Evolutionary conservation across 2,329 filamentous ascomycete genomes (phyloP).

Genomic region (Apiospora aurea): DNA sequence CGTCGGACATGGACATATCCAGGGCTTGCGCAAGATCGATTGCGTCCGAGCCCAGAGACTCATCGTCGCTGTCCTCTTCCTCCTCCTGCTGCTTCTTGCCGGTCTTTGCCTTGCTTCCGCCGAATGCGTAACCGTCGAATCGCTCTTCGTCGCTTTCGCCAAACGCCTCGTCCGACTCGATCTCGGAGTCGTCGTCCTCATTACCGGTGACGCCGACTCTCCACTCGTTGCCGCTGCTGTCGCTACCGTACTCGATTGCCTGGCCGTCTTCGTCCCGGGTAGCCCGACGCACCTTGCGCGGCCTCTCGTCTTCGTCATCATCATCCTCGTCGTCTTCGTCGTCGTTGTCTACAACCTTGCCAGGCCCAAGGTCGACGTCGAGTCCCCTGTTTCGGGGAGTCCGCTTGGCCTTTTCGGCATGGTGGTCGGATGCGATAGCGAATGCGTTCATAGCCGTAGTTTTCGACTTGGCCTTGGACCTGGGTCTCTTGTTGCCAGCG

Average conservation of each 20-base stretch:
- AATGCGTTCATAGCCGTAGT: conserved; percentile 64
- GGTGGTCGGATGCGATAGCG: conserved; percentile 61
- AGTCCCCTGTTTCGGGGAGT: conserved; percentile 60
- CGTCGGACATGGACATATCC: conserved; percentile 54
- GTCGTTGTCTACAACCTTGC: conserved; percentile 53
- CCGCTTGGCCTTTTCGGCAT: conserved; percentile 54
- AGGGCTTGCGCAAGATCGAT: conserved; percentile 65
- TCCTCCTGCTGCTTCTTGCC: conserved; percentile 63
- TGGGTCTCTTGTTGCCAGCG: conserved; percentile 46
- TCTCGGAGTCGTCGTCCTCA: conserved; percentile 68
- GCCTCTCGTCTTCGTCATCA: conserved; percentile 68
- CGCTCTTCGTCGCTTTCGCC: conserved; percentile 86
- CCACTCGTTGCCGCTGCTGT: conserved; percentile 89
- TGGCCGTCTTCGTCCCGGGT: conserved; percentile 59
- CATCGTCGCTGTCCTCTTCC: conserved; percentile 62
- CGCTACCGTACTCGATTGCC: conserved; percentile 76
- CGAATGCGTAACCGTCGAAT: conserved; percentile 75
- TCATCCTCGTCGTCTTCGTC: conserved; percentile 64
- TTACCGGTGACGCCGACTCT: conserved; percentile 72
- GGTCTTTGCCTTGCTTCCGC: conserved; percentile 57
- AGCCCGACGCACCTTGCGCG: conserved; percentile 50
- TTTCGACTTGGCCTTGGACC: conserved; percentile 57
- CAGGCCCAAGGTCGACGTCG: conserved; percentile 47
- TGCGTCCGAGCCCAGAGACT: conserved; percentile 65
- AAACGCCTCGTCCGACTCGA: conserved; percentile 80